A percentile compares a stretch with the other conserved stretches of the same genome.
phyloP scores from a whole-genome alignment of 2,329 filamentous ascomycete genomes.

The Xylaria sp. region DNA sequence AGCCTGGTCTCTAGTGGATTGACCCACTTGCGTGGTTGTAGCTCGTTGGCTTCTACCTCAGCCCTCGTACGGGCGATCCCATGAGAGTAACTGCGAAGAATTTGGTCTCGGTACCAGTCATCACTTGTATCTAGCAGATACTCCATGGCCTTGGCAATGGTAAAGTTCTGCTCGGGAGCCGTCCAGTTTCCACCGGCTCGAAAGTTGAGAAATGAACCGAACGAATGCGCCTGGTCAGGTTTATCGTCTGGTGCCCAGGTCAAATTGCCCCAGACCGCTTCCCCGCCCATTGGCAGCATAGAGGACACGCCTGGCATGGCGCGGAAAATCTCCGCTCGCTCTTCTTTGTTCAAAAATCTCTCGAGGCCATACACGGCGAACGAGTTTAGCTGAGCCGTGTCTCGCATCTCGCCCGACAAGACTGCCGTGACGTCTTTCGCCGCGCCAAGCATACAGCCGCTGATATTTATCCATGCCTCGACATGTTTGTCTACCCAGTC shows the following conservation, averaged over 20 bases:
- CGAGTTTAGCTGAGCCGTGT: conserved; percentile 94
- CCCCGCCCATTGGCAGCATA: conserved; percentile 94
- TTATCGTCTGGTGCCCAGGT: conserved; percentile 89
- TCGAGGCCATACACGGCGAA: conserved; percentile 97
- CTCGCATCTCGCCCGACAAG: conserved; percentile 96
- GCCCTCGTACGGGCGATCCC: conserved; percentile 82
- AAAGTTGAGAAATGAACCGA: conserved; percentile 87
- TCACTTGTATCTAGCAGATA: conserved; percentile 84
- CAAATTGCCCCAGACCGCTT: conserved; percentile 92
- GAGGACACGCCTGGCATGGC: conserved; percentile 97
- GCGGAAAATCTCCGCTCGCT: conserved; percentile 92
- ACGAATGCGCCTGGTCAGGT: conserved; percentile 77
- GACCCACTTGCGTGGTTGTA: conserved; percentile 86
- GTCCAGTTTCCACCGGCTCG: conserved; percentile 71
- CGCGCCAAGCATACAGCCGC: conserved; percentile 96
- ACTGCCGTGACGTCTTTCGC: conserved; percentile 90
- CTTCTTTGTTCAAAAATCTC: conserved; percentile 90
- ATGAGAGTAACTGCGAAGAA: conserved; percentile 82
- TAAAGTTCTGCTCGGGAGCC: conserved; percentile 77
- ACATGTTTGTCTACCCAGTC: conserved; percentile 91
- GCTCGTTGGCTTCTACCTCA: conserved; percentile 84
- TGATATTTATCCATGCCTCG: conserved; percentile 98
- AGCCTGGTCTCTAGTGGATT: conserved; percentile 92
- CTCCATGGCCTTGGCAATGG: conserved; percentile 77
- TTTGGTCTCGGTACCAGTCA: conserved; percentile 82